phyloP scores from a whole-genome alignment of 805 yeast genomes.

The Lipomyces yamanashiensis region DNA sequence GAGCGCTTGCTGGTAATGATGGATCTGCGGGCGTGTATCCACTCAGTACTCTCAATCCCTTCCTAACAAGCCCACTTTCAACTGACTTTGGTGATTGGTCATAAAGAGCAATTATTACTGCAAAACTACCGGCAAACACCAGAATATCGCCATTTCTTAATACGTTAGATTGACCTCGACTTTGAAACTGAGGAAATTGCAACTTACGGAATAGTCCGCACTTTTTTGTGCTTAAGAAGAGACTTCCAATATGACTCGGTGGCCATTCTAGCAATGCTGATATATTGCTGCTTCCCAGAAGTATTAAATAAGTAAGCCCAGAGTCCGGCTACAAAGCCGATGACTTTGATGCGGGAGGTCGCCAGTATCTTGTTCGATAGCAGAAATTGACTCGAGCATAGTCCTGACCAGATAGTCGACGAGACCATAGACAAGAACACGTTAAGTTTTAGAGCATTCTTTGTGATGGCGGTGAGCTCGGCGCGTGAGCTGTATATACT shows the following conservation, averaged over 20 bases:
- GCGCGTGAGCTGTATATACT: neutral
- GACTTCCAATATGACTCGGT: slow-evolving; percentile 46
- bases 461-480: neutral
- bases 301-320: slow-evolving; percentile 48
- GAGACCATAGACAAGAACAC: slow-evolving; percentile 45
- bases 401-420: slow-evolving; percentile 49
- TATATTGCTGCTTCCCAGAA: slow-evolving; percentile 44
- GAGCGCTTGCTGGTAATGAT: slow-evolving; percentile 8
- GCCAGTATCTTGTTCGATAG: slow-evolving; percentile 43
- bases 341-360: slow-evolving; percentile 45
- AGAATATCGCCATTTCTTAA: slow-evolving; percentile 42
- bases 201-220: slow-evolving; percentile 39
- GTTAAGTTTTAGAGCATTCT: slow-evolving; percentile 41
- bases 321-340: slow-evolving; percentile 51
- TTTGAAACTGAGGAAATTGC: neutral
- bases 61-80: slow-evolving; percentile 29
- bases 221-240: slow-evolving; percentile 39
- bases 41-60: slow-evolving; percentile 9
- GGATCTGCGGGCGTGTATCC: slow-evolving; percentile 19
- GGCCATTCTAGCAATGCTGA: slow-evolving; percentile 44
- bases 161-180: neutral
- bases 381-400: slow-evolving; percentile 45
- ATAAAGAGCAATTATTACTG: slow-evolving; percentile 43
- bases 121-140: slow-evolving; percentile 45
- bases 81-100: slow-evolving; percentile 42